Percentiles rank a stretch among this genome's conserved stretches.
These are phyloP conservation scores for Saccharomyces pastorianus DNA, from an alignment of 1,139 yeast species.

Conservation along the genomic window DNA sequence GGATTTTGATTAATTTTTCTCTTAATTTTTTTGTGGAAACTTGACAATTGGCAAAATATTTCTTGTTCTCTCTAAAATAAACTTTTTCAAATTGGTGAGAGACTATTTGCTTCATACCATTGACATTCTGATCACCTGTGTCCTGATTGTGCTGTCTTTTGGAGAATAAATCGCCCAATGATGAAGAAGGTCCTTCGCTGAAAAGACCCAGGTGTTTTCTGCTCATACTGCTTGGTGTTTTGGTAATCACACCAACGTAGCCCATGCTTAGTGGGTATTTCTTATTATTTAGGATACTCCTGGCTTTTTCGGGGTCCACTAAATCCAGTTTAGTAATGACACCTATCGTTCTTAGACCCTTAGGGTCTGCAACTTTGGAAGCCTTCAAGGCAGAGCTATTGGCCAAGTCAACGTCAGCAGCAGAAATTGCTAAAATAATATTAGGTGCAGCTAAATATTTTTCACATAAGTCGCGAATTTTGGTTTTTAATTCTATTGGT, in stretches of 20 bases:
- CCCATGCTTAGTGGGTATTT: conserved; percentile 93
- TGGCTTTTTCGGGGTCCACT: conserved; percentile 70
- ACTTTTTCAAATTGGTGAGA: conserved; percentile 61
- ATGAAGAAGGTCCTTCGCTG: conserved; percentile 14
- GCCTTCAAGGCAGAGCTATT: conserved; percentile 93
- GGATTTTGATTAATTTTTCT: conserved; percentile 71
- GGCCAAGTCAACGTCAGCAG: conserved; percentile 97
- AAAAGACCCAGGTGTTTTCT: conserved; percentile 7
- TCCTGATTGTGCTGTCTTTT: conserved; percentile 7
- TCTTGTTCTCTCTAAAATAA: conserved; percentile 54
- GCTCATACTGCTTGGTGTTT: conserved; percentile 41
- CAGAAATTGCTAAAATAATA: conserved; percentile 87
- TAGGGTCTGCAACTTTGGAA: conserved; percentile 97
- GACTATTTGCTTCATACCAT: conserved; percentile 26
- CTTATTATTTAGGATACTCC: conserved; percentile 58
- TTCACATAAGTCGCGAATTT: conserved; percentile 73
- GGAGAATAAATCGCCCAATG: conserved; percentile 31
- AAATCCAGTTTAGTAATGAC: conserved; percentile 90
- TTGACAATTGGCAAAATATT: conserved; percentile 53
- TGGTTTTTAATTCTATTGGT: conserved; percentile 72
- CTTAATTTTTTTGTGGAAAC: conserved; percentile 74
- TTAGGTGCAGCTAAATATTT: conserved; percentile 85
- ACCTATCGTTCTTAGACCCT: conserved; percentile 92
- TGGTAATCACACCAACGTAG: conserved; percentile 92
- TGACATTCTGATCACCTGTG: conserved; percentile 3